A percentile compares a stretch with the other conserved stretches of the same genome.
phyloP scores from a whole-genome alignment of 2,329 filamentous ascomycete genomes.

The Penicillium polonicum region DNA sequence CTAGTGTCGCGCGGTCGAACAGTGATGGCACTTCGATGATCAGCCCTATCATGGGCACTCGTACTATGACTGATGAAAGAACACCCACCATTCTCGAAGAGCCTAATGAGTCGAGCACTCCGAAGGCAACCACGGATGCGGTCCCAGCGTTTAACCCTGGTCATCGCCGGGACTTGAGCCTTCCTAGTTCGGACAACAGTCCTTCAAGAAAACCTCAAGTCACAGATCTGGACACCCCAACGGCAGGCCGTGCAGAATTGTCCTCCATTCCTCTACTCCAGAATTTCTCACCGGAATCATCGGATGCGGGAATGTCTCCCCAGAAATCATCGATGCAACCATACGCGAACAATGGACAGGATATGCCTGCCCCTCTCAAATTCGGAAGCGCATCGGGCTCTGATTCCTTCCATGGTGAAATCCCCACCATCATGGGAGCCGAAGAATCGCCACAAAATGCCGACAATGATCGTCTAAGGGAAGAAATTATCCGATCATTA shows the following conservation, averaged over 20 bases:
- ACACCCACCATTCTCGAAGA: slow-evolving; percentile 60
- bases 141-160: slow-evolving; percentile 50
- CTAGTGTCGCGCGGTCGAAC: slow-evolving; percentile 57
- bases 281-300: slow-evolving; percentile 12
- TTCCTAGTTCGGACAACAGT: slow-evolving; percentile 59
- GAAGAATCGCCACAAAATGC: slow-evolving; percentile 40
- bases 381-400: slow-evolving; percentile 26
- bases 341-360: slow-evolving; percentile 9
- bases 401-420: slow-evolving; percentile 18
- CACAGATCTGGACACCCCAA: slow-evolving; percentile 42
- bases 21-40: slow-evolving; percentile 63
- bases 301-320: slow-evolving; percentile 7
- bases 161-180: slow-evolving; percentile 58
- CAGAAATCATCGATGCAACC: slow-evolving; percentile 10
- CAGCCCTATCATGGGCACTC: slow-evolving; percentile 61
- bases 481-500: slow-evolving; percentile 51
- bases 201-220: slow-evolving; percentile 60
- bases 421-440: slow-evolving; percentile 38
- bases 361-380: slow-evolving; percentile 37
- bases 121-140: slow-evolving; percentile 17
- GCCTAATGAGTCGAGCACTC: slow-evolving; percentile 36
- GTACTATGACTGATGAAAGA: slow-evolving; percentile 39
- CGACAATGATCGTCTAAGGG: slow-evolving; percentile 46
- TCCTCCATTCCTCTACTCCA: slow-evolving; percentile 37
- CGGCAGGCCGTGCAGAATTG: slow-evolving; percentile 48